Conservation (phyloP, 441 rosid genomes). For the Aleurites moluccanus region DNA sequence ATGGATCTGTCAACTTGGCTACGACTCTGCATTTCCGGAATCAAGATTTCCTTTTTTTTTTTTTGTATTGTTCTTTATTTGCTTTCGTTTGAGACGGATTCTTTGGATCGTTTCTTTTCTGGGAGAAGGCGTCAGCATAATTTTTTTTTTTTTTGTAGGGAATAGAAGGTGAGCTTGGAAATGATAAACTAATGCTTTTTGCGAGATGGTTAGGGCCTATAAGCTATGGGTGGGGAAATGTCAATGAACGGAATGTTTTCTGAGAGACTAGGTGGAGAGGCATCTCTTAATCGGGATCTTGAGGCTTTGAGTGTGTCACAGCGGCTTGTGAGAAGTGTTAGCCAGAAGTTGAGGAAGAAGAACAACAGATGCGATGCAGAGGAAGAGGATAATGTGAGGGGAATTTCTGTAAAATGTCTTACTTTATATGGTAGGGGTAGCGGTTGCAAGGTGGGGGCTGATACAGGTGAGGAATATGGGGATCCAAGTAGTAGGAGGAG, state of each 20-base stretch:
- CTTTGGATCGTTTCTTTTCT: neutral
- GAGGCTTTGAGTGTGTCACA: constrained; percentile 70
- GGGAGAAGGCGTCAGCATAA: neutral
- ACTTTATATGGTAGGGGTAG: constrained; percentile 69
- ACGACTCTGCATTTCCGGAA: neutral
- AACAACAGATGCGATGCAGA: constrained; percentile 45
- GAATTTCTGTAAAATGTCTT: constrained; percentile 67
- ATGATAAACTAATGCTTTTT: constrained; percentile 2
- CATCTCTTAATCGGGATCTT: constrained; percentile 54
- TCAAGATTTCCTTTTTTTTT: neutral
- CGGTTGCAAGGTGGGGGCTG: constrained; percentile 95
- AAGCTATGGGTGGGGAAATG: constrained; percentile 14
- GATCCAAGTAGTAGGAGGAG: constrained; percentile 70
- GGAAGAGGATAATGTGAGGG: constrained; percentile 49
- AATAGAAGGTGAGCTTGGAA: constrained; percentile 6
- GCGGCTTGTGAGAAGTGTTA: constrained; percentile 71
- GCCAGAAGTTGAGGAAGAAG: constrained; percentile 71
- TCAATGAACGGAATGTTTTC: constrained; percentile 41
- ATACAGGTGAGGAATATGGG: constrained; percentile 69
- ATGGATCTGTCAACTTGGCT: constrained; percentile 25
- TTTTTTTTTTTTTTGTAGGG: neutral
- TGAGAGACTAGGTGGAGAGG: constrained; percentile 49
- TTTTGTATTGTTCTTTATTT: neutral
- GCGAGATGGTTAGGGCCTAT: constrained; percentile 20
- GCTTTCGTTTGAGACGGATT: neutral